Evolutionary conservation across 129 eudicot species (phyloP).

Genomic region (Tagetes patula): DNA sequence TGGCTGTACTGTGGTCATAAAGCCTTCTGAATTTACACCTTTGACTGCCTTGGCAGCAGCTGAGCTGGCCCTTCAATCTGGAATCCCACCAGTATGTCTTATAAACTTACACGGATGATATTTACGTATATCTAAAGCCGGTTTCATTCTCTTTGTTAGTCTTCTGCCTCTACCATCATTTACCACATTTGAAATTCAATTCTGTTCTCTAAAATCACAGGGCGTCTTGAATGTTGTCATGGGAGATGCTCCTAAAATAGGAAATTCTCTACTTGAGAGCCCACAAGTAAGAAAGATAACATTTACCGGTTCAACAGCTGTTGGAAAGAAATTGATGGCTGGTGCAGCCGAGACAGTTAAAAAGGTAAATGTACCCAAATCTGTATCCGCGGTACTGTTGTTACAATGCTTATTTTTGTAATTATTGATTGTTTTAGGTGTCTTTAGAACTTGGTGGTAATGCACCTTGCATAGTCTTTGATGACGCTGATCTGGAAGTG

Average conservation of each 20-base stretch:
- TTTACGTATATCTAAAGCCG: conserved; percentile 38
- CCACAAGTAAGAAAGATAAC: conserved; percentile 87
- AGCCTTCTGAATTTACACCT: conserved; percentile 88
- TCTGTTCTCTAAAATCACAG: conserved; percentile 29
- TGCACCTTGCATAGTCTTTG: conserved; percentile 92
- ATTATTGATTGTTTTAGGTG: conserved; percentile 44
- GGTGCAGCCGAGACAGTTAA: conserved; percentile 89
- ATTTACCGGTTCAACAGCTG: conserved; percentile 93
- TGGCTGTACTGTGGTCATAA: conserved; percentile 89
- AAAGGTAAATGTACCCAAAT: conserved; percentile 46
- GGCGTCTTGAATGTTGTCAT: conserved; percentile 90
- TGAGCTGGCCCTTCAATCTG: conserved; percentile 88
- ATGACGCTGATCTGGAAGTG: conserved; percentile 94
- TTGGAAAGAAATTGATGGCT: conserved; percentile 90
- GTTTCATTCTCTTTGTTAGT: too few relatives aligned
- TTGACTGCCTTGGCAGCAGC: conserved; percentile 90
- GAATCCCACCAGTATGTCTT: conserved; percentile 79
- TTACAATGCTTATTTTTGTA: conserved; percentile 1
- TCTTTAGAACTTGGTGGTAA: conserved; percentile 99
- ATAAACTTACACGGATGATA: conserved; percentile 3
- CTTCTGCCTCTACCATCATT: neutral
- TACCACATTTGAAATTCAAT: neutral
- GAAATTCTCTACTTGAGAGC: conserved; percentile 65
- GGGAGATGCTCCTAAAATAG: conserved; percentile 91
- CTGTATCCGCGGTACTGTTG: neutral